These are phyloP conservation scores for Alternaria viburni DNA, from an alignment of 2,329 filamentous ascomycete species.

Conservation along the genomic window DNA sequence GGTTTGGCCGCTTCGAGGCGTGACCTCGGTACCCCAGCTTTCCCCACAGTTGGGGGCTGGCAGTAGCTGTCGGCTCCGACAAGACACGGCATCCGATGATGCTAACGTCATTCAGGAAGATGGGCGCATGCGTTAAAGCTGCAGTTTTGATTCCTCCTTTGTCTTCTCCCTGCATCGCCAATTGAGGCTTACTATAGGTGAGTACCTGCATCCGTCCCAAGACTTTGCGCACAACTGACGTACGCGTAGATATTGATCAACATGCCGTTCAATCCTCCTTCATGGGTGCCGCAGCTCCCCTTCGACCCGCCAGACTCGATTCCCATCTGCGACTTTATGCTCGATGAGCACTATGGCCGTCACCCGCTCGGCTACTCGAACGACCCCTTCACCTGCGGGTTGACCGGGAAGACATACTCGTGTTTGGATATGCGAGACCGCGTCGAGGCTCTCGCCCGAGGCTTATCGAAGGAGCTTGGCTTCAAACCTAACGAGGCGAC, in stretches of 20 bases:
- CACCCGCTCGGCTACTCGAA: slow-evolving; percentile 66
- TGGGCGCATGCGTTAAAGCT: slow-evolving; percentile 3
- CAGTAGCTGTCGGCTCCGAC: background rate
- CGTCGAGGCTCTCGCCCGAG: slow-evolving; percentile 71
- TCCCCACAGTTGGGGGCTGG: slow-evolving; percentile 15
- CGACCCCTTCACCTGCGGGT: slow-evolving; percentile 77
- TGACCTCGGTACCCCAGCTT: slow-evolving; percentile 23
- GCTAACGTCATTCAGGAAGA: slow-evolving; percentile 3
- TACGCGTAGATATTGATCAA: background rate
- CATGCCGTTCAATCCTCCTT: slow-evolving; percentile 65
- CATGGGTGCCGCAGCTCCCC: slow-evolving; percentile 67
- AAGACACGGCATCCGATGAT: slow-evolving; percentile 2
- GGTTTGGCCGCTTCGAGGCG: slow-evolving; percentile 7
- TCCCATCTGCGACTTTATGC: slow-evolving; percentile 77
- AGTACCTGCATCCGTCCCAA: background rate
- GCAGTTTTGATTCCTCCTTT: background rate
- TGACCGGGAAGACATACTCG: slow-evolving; percentile 72
- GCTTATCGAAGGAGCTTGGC: slow-evolving; percentile 72
- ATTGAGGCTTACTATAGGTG: slow-evolving; percentile 3
- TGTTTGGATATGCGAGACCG: slow-evolving; percentile 68
- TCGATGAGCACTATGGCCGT: slow-evolving; percentile 73
- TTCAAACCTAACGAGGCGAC: slow-evolving; percentile 73
- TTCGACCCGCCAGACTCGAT: slow-evolving; percentile 74
- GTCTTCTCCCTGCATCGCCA: background rate
- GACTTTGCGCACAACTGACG: background rate